Conservation (phyloP, 106 monocot species). For the Platanthera zijinensis region DNA sequence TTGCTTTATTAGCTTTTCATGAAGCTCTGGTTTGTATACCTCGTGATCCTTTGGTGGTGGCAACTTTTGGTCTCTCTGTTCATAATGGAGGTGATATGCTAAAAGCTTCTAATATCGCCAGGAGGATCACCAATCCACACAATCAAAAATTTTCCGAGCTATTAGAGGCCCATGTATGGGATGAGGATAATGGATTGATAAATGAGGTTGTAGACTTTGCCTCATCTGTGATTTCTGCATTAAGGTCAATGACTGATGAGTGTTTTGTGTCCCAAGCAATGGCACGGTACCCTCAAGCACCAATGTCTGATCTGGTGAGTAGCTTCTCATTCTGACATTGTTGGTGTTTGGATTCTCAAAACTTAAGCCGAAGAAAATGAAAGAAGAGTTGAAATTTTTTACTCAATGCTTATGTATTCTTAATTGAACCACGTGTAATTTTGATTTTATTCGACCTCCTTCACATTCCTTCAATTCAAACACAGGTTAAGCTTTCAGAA, state of each 20-base stretch:
- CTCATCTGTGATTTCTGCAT: conserved; percentile 33
- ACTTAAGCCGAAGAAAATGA: neutral
- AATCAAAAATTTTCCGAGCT: conserved; percentile 52
- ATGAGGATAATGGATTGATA: conserved; percentile 29
- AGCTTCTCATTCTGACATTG: neutral
- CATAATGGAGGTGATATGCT: conserved; percentile 81
- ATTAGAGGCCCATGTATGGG: conserved; percentile 32
- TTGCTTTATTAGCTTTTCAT: conserved; percentile 82
- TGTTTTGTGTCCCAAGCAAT: conserved; percentile 59
- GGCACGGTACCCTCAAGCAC: conserved; percentile 77
- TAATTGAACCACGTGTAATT: too few species aligned
- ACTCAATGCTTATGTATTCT: too few species aligned
- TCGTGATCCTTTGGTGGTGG: conserved; percentile 64
- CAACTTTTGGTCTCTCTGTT: conserved; percentile 65
- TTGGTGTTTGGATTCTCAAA: neutral
- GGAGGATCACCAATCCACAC: conserved; percentile 35
- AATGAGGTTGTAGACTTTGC: conserved; percentile 45
- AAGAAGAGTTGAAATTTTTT: neutral
- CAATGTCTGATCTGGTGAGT: conserved; percentile 75
- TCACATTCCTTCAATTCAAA: too few species aligned
- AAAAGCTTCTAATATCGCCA: conserved; percentile 63
- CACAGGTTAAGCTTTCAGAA: too few species aligned
- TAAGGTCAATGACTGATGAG: conserved; percentile 78
- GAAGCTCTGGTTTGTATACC: conserved; percentile 50
- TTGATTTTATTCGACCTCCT: too few species aligned